Evolutionary conservation across 202 grass and related monocot genomes (phyloP).

Genomic region (Alloteropsis angusta): DNA sequence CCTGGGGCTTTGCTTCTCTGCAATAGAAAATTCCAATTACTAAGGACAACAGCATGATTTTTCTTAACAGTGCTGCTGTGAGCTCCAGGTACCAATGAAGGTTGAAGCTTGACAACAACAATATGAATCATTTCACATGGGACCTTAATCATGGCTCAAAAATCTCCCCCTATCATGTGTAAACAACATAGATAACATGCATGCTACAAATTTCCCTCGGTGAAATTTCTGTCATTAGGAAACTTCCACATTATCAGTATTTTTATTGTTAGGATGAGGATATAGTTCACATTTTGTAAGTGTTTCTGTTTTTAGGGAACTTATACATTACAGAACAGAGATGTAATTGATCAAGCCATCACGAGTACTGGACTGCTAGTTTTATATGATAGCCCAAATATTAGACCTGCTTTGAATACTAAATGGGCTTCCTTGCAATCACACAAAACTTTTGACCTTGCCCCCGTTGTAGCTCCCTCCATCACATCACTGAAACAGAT

Average conservation of each 20-base stretch:
- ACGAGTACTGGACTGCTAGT: too few relatives aligned
- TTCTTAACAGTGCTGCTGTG: neutral
- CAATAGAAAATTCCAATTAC: neutral
- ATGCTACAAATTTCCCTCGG: too few relatives aligned
- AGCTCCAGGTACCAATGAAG: neutral
- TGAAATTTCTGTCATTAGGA: neutral
- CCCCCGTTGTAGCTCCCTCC: neutral
- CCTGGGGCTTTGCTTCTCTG: slow-evolving; percentile 49
- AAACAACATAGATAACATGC: too few relatives aligned
- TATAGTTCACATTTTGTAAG: neutral
- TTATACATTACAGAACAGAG: neutral
- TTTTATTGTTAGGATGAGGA: neutral
- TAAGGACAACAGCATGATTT: neutral
- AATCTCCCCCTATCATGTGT: too few relatives aligned
- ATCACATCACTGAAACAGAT: neutral
- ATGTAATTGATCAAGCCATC: neutral
- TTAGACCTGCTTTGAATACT: neutral
- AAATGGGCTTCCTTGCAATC: neutral
- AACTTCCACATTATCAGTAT: neutral
- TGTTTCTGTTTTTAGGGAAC: neutral
- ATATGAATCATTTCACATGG: neutral
- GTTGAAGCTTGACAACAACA: neutral
- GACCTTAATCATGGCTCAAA: neutral
- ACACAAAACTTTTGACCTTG: neutral
- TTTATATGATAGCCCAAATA: neutral